Base-by-base conservation (phyloP, 495 filamentous ascomycete genomes). In the Corynascus novoguineensis region DNA sequence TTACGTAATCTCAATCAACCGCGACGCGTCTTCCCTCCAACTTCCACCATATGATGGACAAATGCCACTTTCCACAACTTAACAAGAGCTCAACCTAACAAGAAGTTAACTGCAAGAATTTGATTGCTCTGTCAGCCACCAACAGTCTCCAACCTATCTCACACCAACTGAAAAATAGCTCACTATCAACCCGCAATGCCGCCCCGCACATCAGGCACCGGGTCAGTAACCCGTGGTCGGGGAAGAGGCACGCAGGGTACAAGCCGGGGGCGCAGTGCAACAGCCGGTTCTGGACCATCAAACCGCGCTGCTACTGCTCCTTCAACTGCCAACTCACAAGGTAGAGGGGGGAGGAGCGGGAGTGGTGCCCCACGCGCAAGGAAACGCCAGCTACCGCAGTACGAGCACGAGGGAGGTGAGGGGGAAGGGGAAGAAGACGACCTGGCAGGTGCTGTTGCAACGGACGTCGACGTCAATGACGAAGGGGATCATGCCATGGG, bases 401-500 rank as follows among this genome's bases (percentile, higher is more conserved):
- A 35, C 6, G 2, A 24, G 32, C 9, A 50, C 15, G 21, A 11
- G 35, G 4, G 49, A 28, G 19, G 24, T 22, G 27, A 21, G 4
- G 27, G 46, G 22, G 24, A 41, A 21, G 15, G 47, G 25, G 21
- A 24, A 49, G 12, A 10, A 0, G 21, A 35, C 47, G 15, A 22
- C 37, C 31, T 60, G 61, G 3, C 59, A 68, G 7, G 65, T 5
- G 50, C 29, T 14, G 29, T 24, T 17, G 57, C 56, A 1, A 62
- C 70, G 1, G 54, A 62, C 12, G 66, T 27, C 14, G 32, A 10
- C 5, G 19, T 24, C 19, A 19, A 14, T 38, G 49, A 55, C 5
- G 64, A 61, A 5, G 54, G 55, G 5, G 55, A 57, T 5, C 63
- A 64, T 1, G 64, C n/a, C n/a, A n/a, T n/a, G n/a, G n/a, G n/a